Evolutionary conservation across 345 rosid genomes (phyloP).

Genomic region (Clausena lansium): DNA sequence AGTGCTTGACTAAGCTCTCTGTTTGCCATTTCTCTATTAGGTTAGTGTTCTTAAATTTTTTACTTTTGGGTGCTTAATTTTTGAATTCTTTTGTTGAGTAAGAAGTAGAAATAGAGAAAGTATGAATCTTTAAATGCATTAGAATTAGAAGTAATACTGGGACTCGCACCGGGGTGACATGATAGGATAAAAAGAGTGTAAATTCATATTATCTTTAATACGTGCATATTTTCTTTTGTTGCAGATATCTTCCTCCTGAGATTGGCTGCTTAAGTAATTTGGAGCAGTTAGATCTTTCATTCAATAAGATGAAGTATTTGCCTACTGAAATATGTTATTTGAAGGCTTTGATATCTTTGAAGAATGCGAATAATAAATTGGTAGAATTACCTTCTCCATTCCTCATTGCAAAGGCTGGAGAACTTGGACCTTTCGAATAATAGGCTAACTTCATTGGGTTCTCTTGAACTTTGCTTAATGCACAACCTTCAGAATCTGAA

Average conservation of each 20-base stretch:
- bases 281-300: no score
- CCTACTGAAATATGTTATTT: no score
- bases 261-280: constrained; percentile 94
- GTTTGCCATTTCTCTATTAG: constrained; percentile 91
- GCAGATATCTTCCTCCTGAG: constrained; percentile 93
- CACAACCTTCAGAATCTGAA: no score
- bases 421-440: constrained; percentile 80
- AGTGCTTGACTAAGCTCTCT: no score
- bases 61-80: constrained; percentile 6
- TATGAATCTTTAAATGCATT: neutral
- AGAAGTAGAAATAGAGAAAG: neutral
- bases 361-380: constrained; percentile 83
- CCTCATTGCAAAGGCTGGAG: constrained; percentile 69
- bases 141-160: neutral
- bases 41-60: constrained; percentile 29
- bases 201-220: neutral
- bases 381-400: constrained; percentile 56
- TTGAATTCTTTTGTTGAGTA: neutral
- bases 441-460: constrained; percentile 68
- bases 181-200: neutral
- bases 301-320: no score
- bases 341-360: constrained; percentile 65
- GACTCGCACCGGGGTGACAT: neutral
- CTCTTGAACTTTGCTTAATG: constrained; percentile 64
- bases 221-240: constrained; percentile 17